Base-by-base conservation (phyloP, 2,329 filamentous ascomycete species). In the Botrytis porri region DNA sequence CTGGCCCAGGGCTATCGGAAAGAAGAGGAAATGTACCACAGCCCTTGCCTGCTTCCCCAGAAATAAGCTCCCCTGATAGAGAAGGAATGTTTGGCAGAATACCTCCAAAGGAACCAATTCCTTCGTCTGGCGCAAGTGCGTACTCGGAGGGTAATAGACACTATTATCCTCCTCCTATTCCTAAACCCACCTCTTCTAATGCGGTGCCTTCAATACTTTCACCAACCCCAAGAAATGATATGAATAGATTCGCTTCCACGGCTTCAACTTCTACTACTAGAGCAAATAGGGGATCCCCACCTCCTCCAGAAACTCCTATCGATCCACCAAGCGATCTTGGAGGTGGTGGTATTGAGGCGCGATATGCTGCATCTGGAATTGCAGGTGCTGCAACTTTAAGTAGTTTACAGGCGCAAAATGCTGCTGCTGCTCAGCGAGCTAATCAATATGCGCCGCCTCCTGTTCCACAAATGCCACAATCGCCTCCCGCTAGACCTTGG, bases 211-310 rank as follows among this genome's bases (percentile, higher is more conserved):
- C 77, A 41, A 73, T 81, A 39, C 73, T 76, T 45, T 78, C 80
- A 16, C 78, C 80, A 35, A 75, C 74, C 29, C 75, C 79, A n/a
- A 83, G 37, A 29, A 73, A 78, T 69, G 84, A 84, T 43, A 86
- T 91, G 75, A 90, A 88, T 79, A 86, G 89, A 62, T 89, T 90
- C 76, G 86, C 87, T 18, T 98, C 95, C 3, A 97, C 93, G 12
- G 94, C 95, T 22, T 98, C 96, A 0, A 97, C 91, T 20, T 97
- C 95, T 3, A 99, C 96, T 0, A 98, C 95, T 3, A 90, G 93
- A 76, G 96, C 96, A 32, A 95, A 93, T 80, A 89, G 96, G 77
- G 96, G 96, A 61, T 98, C 95, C 41, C 96, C 96, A 8, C 95
- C 96, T 7, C 96, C 96, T 1, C 96, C 96, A 14, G 95, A 98